Evolutionary conservation across 2,329 filamentous ascomycete species (phyloP).

Genomic region (Xylaria sp.): DNA sequence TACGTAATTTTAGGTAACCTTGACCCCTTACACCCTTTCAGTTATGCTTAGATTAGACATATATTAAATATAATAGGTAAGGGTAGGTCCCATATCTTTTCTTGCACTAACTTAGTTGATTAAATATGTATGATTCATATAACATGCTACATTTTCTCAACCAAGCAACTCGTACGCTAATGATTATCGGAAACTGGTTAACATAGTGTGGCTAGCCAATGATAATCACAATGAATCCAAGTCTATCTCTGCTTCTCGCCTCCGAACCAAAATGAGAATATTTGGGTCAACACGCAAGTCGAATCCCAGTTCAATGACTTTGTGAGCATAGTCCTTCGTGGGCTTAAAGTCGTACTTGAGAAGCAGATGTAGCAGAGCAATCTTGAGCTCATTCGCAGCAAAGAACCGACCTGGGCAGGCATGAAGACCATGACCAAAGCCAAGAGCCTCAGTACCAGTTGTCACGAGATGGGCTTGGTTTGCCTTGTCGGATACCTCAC

Average conservation of each 20-base stretch:
- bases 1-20: neutral
- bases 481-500: conserved; percentile 31
- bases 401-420: conserved; percentile 48
- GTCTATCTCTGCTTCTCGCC: conserved; percentile 38
- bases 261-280: conserved; percentile 34
- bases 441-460: conserved; percentile 43
- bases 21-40: neutral
- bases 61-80: neutral
- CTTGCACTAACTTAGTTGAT: neutral
- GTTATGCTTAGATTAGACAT: too few relatives aligned
- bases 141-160: neutral
- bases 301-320: conserved; percentile 22
- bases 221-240: conserved; percentile 27
- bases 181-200: neutral
- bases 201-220: neutral
- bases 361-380: conserved; percentile 39
- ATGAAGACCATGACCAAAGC: conserved; percentile 53
- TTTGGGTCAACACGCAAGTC: conserved; percentile 31
- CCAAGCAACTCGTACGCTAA: too few relatives aligned
- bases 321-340: conserved; percentile 13
- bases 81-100: neutral
- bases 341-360: conserved; percentile 43
- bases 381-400: conserved; percentile 52
- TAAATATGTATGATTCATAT: neutral
- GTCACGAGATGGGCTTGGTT: conserved; percentile 46